Base-by-base conservation (phyloP, 2,329 filamentous ascomycete species). In the Sclerotinia nivalis region DNA sequence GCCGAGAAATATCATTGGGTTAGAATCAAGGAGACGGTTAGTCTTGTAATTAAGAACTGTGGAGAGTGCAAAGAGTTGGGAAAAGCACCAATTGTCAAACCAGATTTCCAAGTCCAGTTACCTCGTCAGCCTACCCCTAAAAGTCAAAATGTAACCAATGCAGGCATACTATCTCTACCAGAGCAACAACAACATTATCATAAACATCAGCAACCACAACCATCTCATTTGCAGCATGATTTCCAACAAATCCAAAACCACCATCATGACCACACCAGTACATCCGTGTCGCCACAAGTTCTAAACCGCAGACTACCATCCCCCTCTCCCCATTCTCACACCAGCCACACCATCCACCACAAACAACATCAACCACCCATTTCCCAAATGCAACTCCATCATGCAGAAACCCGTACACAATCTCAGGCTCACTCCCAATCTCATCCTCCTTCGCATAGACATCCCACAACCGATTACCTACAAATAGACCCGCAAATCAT, bases 1-100 rank as follows among this genome's bases (percentile, higher is more conserved):
- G 93, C 95, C 15, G 93, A 97, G 78, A 91, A 91, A 77, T 97
- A 95, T 79, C 96, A 98, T 81, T 99, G 96, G 96, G 94, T 96
- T 61, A 88, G 95, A 72, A 98, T 98, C 83, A 99, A 98, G 80
- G 94, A 97, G 81, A 98, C 95, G 0, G 96, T 97, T 72, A 96
- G 91, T 79, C 90, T 95, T 79, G 94, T 97, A 75, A 97, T 98
- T 80, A 91, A 92, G 76, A 95, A 96, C 76, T 99, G 96, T 80
- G 82, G 87, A 10, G 90, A 97, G 78, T 98, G 95, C 83, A 97
- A 95, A 81, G 93, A 97, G 76, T 83, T 87, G 50, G 86, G 88
- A 72, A 92, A 92, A 79, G 83, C 85, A 45, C 82, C 85, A 49
- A 69, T 72, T 50, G 75, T 76, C 28, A 74, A 73, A 34, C 71